Conservation (phyloP, 805 yeast genomes). For the Nakazawaea anatomiae region DNA sequence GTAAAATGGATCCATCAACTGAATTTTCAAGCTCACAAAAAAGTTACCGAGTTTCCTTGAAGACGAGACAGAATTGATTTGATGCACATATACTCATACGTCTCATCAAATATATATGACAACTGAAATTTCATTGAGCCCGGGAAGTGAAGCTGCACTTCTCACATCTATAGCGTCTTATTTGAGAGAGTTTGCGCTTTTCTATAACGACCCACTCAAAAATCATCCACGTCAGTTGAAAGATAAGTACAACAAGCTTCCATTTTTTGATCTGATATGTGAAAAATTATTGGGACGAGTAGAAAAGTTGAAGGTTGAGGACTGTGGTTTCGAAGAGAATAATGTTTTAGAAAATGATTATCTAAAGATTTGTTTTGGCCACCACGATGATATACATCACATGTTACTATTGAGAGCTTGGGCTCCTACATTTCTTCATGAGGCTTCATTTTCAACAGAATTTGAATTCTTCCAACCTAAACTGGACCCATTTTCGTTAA, state of each 20-base stretch:
- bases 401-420: constrained; percentile 3
- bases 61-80: neutral
- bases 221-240: constrained; percentile 1
- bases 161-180: neutral
- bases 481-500: constrained; percentile 1
- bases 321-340: neutral
- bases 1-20: neutral
- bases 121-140: neutral
- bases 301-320: neutral
- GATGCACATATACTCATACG: neutral
- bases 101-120: neutral
- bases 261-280: neutral
- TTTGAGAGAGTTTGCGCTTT: neutral
- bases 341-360: constrained; percentile 3
- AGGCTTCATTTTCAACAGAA: neutral
- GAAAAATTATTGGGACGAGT: neutral
- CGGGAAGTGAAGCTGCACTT: constrained; percentile 1
- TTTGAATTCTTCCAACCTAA: neutral
- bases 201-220: neutral
- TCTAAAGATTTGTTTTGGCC: constrained; percentile 1
- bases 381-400: neutral
- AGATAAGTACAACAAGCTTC: neutral
- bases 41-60: neutral
- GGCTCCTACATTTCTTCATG: neutral
- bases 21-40: neutral